phyloP scores from a whole-genome alignment of 495 filamentous ascomycete species.

The Letharia lupina region DNA sequence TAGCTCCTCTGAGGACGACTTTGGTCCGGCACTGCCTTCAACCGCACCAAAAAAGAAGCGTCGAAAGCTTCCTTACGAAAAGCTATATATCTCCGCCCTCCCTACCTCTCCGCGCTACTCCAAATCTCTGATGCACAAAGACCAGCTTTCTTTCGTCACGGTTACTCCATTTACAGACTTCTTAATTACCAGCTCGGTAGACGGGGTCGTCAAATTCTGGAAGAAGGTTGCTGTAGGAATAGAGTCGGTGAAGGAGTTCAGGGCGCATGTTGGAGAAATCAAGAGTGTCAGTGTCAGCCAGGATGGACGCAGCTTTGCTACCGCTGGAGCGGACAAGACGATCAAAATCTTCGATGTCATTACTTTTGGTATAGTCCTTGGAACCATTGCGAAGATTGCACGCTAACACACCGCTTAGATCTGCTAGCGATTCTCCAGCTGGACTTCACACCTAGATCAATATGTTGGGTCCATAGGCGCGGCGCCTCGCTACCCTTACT shows the following conservation, averaged over 20 bases:
- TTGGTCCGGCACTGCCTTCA: slow-evolving; percentile 79
- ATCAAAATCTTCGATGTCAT: slow-evolving; percentile 95
- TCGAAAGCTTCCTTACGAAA: slow-evolving; percentile 84
- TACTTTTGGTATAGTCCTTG: slow-evolving; percentile 57
- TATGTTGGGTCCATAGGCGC: slow-evolving; percentile 89
- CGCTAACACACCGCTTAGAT: slow-evolving; percentile 41
- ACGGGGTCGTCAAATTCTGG: slow-evolving; percentile 98
- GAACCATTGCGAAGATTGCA: not conserved
- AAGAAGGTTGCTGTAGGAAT: slow-evolving; percentile 88
- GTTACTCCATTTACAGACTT: slow-evolving; percentile 89
- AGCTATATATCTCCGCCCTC: slow-evolving; percentile 85
- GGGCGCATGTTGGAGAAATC: slow-evolving; percentile 80
- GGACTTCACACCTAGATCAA: slow-evolving; percentile 61
- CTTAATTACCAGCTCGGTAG: slow-evolving; percentile 82
- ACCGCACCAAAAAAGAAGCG: slow-evolving; percentile 74
- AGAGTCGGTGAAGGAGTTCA: slow-evolving; percentile 97
- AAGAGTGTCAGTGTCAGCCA: slow-evolving; percentile 70
- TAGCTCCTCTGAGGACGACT: slow-evolving; percentile 84
- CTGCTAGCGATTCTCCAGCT: slow-evolving; percentile 71
- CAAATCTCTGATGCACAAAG: slow-evolving; percentile 97
- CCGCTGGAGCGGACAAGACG: slow-evolving; percentile 74
- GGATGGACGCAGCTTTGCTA: slow-evolving; percentile 91
- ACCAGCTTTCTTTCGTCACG: slow-evolving; percentile 77
- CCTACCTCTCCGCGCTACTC: slow-evolving; percentile 78
- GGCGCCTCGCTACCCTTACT: slow-evolving; percentile 81